Conservation (phyloP, 2,329 filamentous ascomycete species). For the Beauveria australis region DNA sequence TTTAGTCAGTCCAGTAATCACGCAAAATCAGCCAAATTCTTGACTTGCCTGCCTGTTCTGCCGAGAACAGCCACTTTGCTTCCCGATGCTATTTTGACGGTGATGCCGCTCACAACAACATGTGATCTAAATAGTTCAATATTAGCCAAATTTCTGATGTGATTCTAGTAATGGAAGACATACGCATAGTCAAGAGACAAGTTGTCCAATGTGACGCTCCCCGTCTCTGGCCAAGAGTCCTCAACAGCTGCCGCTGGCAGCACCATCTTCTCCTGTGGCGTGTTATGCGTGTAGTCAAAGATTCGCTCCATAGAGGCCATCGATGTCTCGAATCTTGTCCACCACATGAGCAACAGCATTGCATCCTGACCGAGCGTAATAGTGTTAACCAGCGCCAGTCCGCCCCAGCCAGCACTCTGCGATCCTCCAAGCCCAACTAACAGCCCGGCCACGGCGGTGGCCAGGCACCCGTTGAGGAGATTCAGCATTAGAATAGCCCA, state of each 20-base stretch:
- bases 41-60: slow-evolving; percentile 1
- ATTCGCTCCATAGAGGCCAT: slow-evolving; percentile 6
- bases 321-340: not conserved
- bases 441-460: not conserved
- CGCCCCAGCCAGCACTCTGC: not conserved
- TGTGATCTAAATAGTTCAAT: not conserved
- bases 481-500: not conserved
- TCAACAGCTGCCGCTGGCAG: not conserved
- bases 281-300: not conserved
- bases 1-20: not conserved
- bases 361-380: not conserved
- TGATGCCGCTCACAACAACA: not conserved
- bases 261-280: not conserved
- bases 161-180: not conserved
- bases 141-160: too few species aligned
- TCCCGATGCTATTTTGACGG: not conserved
- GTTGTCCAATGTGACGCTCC: not conserved
- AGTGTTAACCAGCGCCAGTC: not conserved
- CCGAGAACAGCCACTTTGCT: not conserved
- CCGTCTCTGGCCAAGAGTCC: not conserved
- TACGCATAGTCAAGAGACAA: not conserved
- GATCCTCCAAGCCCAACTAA: not conserved
- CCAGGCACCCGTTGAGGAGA: not conserved
- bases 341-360: not conserved
- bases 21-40: not conserved